These are phyloP conservation scores for Saccharomyces hybrid DNA, from an alignment of 1,139 yeast species.

Conservation along the genomic window DNA sequence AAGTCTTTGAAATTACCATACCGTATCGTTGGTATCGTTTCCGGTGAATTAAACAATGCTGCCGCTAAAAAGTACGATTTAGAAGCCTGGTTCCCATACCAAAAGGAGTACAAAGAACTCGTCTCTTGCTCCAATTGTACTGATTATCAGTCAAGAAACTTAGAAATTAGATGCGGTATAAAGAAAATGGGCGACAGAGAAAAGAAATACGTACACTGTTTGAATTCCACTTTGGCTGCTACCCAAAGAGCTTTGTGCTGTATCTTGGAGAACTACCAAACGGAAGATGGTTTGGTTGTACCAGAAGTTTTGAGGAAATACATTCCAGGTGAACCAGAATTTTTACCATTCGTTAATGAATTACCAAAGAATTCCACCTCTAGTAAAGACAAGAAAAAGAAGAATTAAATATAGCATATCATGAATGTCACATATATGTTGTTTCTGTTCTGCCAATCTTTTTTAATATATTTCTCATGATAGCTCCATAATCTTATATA, in stretches of 20 bases:
- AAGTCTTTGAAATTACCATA: constrained; percentile 87
- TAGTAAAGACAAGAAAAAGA: constrained; percentile 46
- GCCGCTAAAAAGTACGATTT: constrained; percentile 98
- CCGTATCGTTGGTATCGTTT: constrained; percentile 95
- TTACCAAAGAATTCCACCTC: constrained; percentile 92
- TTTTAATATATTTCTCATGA: neutral
- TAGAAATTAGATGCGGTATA: constrained; percentile 97
- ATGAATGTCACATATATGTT: neutral
- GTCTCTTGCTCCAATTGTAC: constrained; percentile 99
- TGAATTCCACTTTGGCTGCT: constrained; percentile 95
- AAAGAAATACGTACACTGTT: constrained; percentile 96
- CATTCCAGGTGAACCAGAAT: constrained; percentile 98
- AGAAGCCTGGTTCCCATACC: constrained; percentile 99
- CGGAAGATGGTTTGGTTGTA: constrained; percentile 84
- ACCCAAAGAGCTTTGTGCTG: constrained; percentile 98
- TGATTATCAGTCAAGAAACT: constrained; percentile 96
- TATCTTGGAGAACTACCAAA: constrained; percentile 93
- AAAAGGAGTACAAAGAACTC: constrained; percentile 94
- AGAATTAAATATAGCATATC: neutral
- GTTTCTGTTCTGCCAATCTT: neutral
- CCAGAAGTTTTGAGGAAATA: constrained; percentile 94
- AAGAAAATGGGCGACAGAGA: constrained; percentile 92
- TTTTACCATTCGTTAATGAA: constrained; percentile 82
- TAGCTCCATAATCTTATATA: neutral
- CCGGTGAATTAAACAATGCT: constrained; percentile 97